Evolutionary conservation across 352 stramenopile species (phyloP).

Genomic region (Pythium guiyangense): DNA sequence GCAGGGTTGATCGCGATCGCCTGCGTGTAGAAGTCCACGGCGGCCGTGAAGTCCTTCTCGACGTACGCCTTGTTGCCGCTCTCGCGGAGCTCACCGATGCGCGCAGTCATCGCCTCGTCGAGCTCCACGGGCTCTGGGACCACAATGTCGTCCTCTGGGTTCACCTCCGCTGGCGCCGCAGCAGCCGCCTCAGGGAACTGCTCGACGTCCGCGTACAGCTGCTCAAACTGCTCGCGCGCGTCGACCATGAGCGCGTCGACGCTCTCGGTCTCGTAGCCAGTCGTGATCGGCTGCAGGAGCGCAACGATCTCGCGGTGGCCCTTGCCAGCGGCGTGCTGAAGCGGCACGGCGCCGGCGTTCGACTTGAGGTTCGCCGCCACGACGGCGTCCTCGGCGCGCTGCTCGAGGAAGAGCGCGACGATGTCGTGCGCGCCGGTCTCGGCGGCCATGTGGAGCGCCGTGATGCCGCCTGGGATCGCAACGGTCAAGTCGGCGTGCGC

Average conservation of each 20-base stretch:
- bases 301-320: constrained; percentile 60
- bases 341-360: constrained; percentile 52
- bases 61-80: constrained; percentile 68
- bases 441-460: constrained; percentile 68
- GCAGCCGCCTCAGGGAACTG: constrained; percentile 29
- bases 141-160: constrained; percentile 41
- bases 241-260: constrained; percentile 50
- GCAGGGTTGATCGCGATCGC: constrained; percentile 53
- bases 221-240: constrained; percentile 61
- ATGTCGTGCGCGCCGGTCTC: constrained; percentile 68
- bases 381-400: constrained; percentile 38
- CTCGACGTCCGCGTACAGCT: constrained; percentile 38
- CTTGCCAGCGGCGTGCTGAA: constrained; percentile 75
- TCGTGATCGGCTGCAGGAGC: constrained; percentile 57
- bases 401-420: constrained; percentile 47
- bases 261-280: constrained; percentile 49
- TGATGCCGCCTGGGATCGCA: constrained; percentile 61
- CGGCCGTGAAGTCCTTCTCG: constrained; percentile 47
- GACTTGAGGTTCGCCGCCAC: constrained; percentile 51
- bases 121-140: constrained; percentile 36
- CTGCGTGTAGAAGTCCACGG: constrained; percentile 58
- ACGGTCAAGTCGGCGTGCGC: constrained; percentile 41
- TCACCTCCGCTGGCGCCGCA: constrained; percentile 29
- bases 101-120: constrained; percentile 27
- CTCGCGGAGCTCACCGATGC: constrained; percentile 55